Base-by-base conservation (phyloP, 2,329 filamentous ascomycete species). In the Aaosphaeria pasadenensis region DNA sequence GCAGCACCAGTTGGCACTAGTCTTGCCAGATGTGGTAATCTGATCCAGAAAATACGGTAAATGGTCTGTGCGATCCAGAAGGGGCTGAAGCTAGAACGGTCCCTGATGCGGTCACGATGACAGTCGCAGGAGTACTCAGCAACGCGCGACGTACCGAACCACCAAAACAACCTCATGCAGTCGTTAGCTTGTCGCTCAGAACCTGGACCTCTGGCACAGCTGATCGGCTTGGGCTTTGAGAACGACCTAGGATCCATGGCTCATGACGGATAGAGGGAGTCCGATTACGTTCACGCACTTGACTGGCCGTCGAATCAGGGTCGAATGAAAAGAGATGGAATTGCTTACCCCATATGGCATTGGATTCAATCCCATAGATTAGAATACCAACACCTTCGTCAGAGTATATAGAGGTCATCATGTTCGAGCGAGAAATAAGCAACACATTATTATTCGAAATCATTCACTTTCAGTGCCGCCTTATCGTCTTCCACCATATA, bases 21-120 rank as follows among this genome's bases (percentile, higher is more conserved):
- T 46, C 57, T 60, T 53, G 57, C 60, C 60, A 52, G 48, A 59
- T 58, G 54, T 44, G 60, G 60, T 61, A 55, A 63, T 62, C 53
- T 49, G 52, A 63, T 62, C 60, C 60, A 63, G 57, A 43, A 47
- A 46, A 56, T 31, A 46, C 39, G 42, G n/a, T 39, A 42, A 45
- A 2, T 36, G 45, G 58, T 52, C 56, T 56, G 57, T 60, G 57
- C 60, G 9, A 13, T 36, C 13, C 9, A 36, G 33, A 13, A 13
- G 33, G 58, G 58, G 51, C 56, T 45, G n/a, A 33, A 50, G 55
- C 54, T 47, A 60, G 56, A 57, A 56, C 52, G 46, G 58, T 52
- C 55, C 56, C 49, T 43, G n/a, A 38, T 48, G 55, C 30, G 49
- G 52, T 61, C 55, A 59, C 51, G 31, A 60, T 57, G 56, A 59